Base-by-base conservation (phyloP, 2,329 filamentous ascomycete species). In the Trichophyton simii region DNA sequence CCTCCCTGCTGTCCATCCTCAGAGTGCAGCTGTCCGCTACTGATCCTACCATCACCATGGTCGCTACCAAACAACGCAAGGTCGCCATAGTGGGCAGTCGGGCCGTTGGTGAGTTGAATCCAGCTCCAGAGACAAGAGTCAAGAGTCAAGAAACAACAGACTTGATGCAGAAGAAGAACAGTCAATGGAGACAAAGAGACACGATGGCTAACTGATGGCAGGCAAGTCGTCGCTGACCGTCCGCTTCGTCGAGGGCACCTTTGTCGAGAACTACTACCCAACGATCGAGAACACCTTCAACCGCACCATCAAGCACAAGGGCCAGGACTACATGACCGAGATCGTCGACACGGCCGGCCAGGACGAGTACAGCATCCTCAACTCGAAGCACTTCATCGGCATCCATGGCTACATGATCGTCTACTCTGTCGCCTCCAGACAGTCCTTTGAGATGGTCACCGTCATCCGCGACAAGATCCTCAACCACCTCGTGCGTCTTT, bases 271-370 rank as follows among this genome's bases (percentile, higher is more conserved):
- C 75, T 99, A 99, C 78, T 99, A 99, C 75, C 94, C 94, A 41
- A 99, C 94, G 46, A 97, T 99, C 71, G 94, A 99, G 76, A 99
- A 97, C 75, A 97, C 92, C 1, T 99, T 99, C 74, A 95, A 88
- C 80, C 95, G 95, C 75, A 87, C 91, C 67, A 96, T 99, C 74
- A 88, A 89, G 69, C 87, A 88, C 75, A 95, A 94, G 76, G 87
- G 88, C 58, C 90, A 96, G 75, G 94, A 97, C 67, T 99, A 86
- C 75, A 86, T 89, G 59, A 96, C 91, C 11, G 94, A 99, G 78
- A 97, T 99, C 70, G 94, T 99, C 73, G 94, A 99, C 73, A 99
- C 94, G 31, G 94, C 94, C 60, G 94, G 94, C 63, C 91, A 96
- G 87, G 94, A 99, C 79, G 94, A 99, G 77, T 99, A 99, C 80